phyloP scores from a whole-genome alignment of 768 basidiomycete species.

The Boletus tomentosulus region DNA sequence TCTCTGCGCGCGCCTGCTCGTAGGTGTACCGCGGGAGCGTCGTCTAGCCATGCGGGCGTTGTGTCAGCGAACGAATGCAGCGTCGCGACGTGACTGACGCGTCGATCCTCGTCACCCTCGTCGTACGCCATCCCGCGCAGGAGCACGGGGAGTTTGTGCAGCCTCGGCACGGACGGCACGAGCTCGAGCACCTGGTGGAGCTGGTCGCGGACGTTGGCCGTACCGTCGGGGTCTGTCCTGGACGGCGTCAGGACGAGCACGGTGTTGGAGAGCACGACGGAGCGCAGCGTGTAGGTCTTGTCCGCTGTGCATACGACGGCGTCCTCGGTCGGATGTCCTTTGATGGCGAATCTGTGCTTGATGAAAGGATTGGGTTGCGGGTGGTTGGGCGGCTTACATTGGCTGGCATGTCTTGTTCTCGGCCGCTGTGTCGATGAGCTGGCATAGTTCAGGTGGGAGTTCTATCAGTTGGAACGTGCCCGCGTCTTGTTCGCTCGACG shows the following conservation, averaged over 20 bases:
- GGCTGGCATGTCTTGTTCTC: conserved; percentile 32
- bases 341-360: conserved; percentile 60
- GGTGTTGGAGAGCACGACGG: conserved; percentile 87
- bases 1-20: conserved; percentile 53
- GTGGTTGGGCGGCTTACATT: conserved; percentile 10
- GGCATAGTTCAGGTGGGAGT: conserved; percentile 64
- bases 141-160: conserved; percentile 60
- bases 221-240: conserved; percentile 32
- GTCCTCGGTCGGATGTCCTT: conserved; percentile 76
- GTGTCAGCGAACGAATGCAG: background rate
- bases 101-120: conserved; percentile 49
- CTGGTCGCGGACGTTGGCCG: conserved; percentile 72
- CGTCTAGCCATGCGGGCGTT: conserved; percentile 3
- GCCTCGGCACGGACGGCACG: conserved; percentile 67
- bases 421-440: conserved; percentile 52
- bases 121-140: conserved; percentile 69
- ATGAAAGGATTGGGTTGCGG: background rate
- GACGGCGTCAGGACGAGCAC: conserved; percentile 66
- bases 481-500: conserved; percentile 41
- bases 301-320: conserved; percentile 84
- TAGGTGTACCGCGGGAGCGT: conserved; percentile 46
- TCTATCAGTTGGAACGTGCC: conserved; percentile 69
- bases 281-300: conserved; percentile 78
- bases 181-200: conserved; percentile 84
- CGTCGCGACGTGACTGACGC: conserved; percentile 17